Evolutionary conservation across 2,329 filamentous ascomycete species (phyloP), one percentile per base, ranked within the genome.

Genomic region (Cercospora sp.): DNA sequence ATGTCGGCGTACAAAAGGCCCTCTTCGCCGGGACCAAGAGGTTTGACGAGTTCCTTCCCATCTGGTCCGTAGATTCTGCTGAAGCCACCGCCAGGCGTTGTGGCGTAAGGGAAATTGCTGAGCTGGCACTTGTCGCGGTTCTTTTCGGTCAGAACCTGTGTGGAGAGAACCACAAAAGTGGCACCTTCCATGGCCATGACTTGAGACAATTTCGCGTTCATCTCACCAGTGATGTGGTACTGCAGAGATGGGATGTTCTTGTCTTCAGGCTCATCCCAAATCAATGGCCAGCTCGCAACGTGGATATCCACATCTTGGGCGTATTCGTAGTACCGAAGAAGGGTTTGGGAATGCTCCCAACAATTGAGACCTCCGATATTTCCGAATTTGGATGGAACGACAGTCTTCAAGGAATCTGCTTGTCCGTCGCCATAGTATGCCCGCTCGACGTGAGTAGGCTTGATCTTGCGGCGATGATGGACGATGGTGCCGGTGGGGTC

Each of bases 391-490:
- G 70, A 74, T 13, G 71, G 63, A 12, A 82, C 80, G 0, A 87
- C 86, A 0, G 81, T 83, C 61, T 81, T 74, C 40, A 84, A 80
- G 20, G 84, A 82, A 68, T 86, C 83, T 5, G 84, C 85, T 0
- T 82, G 80, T 10, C 83, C 85, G 60, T 87, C 85, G 2, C 86
- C 85, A 68, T 85, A 87, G 30, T 86, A 79, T 6, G 85, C 82
- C 40, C 83, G 80, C 77, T 87, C 85, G 40, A 87, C 84, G 71
- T 87, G 85, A 1, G 85, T 87, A 1, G 85, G 82, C 75, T 84
- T 85, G 69, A 87, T 84, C 78, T 87, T 87, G 70, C 85, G 82
- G n/a, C 85, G 82, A 71, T 84, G 81, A 77, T 85, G 85, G 63
- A 84, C 76, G 64, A 87, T 78, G 16, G 83, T 83, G 13, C 80